A percentile compares a stretch with the other conserved stretches of the same genome.
These are phyloP conservation scores for Exserohilum rostratum DNA, from an alignment of 2,329 filamentous ascomycete genomes.

Conservation along the genomic window DNA sequence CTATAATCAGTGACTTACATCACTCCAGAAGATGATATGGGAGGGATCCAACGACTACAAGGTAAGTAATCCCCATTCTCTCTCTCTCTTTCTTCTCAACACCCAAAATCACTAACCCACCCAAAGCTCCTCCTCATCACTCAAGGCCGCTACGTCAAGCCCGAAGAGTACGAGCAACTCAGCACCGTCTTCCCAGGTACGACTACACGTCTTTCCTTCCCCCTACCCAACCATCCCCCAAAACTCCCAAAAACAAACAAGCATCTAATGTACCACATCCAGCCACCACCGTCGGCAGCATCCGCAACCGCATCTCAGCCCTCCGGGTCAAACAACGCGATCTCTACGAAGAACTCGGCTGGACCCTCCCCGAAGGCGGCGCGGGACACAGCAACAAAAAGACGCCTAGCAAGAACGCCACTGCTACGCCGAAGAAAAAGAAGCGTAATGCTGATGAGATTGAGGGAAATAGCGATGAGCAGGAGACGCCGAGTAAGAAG, in stretches of 20 bases:
- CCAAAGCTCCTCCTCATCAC: constrained; percentile 31
- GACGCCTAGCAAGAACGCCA: background rate
- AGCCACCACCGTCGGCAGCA: constrained; percentile 15
- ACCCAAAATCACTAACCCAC: constrained; percentile 6
- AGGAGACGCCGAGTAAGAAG: constrained; percentile 23
- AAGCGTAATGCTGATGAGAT: constrained; percentile 1
- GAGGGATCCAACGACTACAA: constrained; percentile 22
- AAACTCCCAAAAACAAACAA: no score
- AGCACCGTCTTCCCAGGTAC: constrained; percentile 21
- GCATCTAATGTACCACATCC: no score
- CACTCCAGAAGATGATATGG: constrained; percentile 21
- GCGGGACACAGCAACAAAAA: constrained; percentile 5
- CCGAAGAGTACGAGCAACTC: constrained; percentile 23
- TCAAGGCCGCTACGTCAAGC: constrained; percentile 18
- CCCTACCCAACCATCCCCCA: no score
- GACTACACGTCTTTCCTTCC: background rate
- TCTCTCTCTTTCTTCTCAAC: constrained; percentile 26
- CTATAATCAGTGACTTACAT: background rate
- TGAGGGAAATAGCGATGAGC: constrained; percentile 13
- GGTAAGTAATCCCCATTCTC: background rate
- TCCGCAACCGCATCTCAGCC: constrained; percentile 24
- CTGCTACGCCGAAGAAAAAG: constrained; percentile 6
- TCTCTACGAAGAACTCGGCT: constrained; percentile 22
- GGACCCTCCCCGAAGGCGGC: constrained; percentile 16
- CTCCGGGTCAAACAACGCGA: constrained; percentile 20